Evolutionary conservation across 129 eudicot genomes (phyloP).

Genomic region (Tagetes erecta): DNA sequence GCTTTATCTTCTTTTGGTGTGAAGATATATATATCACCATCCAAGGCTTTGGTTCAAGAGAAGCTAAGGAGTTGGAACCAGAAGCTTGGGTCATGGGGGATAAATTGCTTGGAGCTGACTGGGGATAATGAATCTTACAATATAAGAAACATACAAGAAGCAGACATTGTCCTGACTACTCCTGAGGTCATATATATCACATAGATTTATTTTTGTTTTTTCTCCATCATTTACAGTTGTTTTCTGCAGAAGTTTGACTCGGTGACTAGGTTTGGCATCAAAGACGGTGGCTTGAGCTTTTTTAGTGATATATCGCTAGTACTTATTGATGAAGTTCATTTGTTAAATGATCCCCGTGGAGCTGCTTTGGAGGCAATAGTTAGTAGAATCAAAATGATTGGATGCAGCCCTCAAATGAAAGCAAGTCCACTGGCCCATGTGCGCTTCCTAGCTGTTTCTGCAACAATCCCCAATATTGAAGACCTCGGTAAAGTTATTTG

Average conservation of each 20-base stretch:
- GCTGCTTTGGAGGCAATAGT: conserved; percentile 98
- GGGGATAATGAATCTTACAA: conserved; percentile 89
- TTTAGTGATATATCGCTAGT: conserved; percentile 92
- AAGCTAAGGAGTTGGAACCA: conserved; percentile 90
- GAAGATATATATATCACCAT: conserved; percentile 94
- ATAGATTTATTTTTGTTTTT: conserved; percentile 12
- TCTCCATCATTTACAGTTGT: conserved; percentile 20
- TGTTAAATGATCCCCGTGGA: conserved; percentile 96
- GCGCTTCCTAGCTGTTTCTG: conserved; percentile 91
- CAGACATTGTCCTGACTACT: conserved; percentile 92
- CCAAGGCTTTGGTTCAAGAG: conserved; percentile 99
- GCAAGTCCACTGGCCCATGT: conserved; percentile 68
- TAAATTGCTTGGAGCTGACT: conserved; percentile 92
- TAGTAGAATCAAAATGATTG: conserved; percentile 92
- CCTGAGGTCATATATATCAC: conserved; percentile 66
- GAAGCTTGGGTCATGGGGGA: conserved; percentile 79
- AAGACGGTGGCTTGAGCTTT: conserved; percentile 93
- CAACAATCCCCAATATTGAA: conserved; percentile 80
- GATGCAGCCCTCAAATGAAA: conserved; percentile 73
- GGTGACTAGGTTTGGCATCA: conserved; percentile 89
- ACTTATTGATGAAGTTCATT: conserved; percentile 97
- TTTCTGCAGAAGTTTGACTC: conserved; percentile 87
- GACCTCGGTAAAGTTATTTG: conserved; percentile 59
- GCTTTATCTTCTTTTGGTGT: conserved; percentile 26
- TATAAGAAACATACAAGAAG: conserved; percentile 76